Conservation (phyloP, 305 asterid genomes). For the Solanum aculeatissimum region DNA sequence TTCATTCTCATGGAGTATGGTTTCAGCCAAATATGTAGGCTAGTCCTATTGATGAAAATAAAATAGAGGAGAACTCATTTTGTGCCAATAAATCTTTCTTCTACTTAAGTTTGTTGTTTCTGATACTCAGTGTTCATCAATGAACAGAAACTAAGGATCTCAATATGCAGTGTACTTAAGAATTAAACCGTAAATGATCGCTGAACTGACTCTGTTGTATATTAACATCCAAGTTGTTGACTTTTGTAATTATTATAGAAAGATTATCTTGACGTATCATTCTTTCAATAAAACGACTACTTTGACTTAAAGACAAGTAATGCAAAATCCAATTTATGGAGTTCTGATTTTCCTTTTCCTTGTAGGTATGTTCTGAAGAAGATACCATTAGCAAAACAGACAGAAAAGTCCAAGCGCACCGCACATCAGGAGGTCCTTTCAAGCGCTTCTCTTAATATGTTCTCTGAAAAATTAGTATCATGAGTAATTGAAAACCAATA, state of each 20-base stretch:
- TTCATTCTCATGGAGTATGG: background rate
- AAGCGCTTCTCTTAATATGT: background rate
- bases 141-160: background rate
- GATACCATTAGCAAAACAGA: conserved; percentile 58
- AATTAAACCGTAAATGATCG: background rate
- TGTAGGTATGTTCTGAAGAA: conserved; percentile 74
- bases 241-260: background rate
- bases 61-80: background rate
- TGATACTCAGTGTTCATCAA: background rate
- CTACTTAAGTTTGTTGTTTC: background rate
- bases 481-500: background rate
- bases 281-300: background rate
- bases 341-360: background rate
- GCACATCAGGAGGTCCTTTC: conserved; percentile 63
- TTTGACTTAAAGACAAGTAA: background rate
- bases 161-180: background rate
- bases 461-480: background rate
- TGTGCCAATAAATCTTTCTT: background rate
- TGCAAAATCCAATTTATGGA: background rate
- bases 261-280: background rate
- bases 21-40: background rate
- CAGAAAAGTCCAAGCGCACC: conserved; percentile 59
- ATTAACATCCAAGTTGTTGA: background rate
- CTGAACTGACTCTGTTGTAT: background rate
- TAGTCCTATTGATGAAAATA: background rate